Conservation (phyloP, 805 yeast species). For the Tetrapisispora arboricola region DNA sequence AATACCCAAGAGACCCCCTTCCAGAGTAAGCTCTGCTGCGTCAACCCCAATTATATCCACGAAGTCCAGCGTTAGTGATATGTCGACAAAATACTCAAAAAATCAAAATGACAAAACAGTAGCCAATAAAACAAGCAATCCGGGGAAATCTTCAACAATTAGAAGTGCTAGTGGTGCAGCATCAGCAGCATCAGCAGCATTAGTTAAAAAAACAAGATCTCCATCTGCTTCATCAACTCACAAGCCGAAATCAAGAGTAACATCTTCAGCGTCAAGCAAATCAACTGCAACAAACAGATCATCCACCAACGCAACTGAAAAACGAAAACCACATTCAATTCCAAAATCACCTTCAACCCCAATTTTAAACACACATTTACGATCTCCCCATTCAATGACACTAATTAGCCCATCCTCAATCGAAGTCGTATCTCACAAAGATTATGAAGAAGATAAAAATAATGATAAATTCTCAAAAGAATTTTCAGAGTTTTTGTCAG, state of each 20-base stretch:
- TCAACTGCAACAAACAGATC: neutral
- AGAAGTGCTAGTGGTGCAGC: constrained; percentile 16
- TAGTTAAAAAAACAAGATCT: constrained; percentile 11
- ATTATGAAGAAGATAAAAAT: constrained; percentile 26
- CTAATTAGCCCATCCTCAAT: constrained; percentile 1
- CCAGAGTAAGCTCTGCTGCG: constrained; percentile 16
- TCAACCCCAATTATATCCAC: neutral
- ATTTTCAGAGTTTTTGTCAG: constrained; percentile 46
- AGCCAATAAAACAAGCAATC: constrained; percentile 10
- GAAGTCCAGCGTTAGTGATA: neutral
- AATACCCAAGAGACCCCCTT: constrained; percentile 14
- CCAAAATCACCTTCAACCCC: constrained; percentile 2
- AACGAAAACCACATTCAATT: neutral
- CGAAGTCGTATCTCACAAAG: neutral
- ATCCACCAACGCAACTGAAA: neutral
- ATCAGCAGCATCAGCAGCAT: constrained; percentile 18
- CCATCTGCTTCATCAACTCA: constrained; percentile 6
- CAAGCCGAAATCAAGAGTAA: neutral
- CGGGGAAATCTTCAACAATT: neutral
- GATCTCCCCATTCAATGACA: neutral
- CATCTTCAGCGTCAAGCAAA: constrained; percentile 1
- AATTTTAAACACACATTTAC: neutral
- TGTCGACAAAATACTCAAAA: constrained; percentile 4
- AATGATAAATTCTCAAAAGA: constrained; percentile 45
- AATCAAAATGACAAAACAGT: constrained; percentile 18